Percentiles rank a stretch among this genome's conserved stretches.
These are phyloP conservation scores for Fibroporia radiculosa DNA, from an alignment of 768 basidiomycete genomes.

Conservation along the genomic window DNA sequence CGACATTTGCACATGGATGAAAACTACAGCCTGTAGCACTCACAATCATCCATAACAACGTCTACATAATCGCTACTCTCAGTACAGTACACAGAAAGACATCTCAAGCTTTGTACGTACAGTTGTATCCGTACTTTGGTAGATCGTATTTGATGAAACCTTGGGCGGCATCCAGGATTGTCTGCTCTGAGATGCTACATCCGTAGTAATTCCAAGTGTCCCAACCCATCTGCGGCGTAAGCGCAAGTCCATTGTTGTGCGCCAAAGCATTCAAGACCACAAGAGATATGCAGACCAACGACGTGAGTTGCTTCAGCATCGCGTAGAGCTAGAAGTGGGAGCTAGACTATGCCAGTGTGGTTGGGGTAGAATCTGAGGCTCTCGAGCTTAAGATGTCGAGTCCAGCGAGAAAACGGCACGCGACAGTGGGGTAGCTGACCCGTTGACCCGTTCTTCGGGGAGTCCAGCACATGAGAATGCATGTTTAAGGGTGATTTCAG, in stretches of 20 bases:
- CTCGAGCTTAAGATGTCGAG: too few species aligned
- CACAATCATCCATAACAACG: constrained; percentile 32
- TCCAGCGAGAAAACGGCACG: too few species aligned
- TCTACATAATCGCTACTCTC: constrained; percentile 15
- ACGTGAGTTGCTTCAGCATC: not conserved
- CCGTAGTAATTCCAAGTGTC: constrained; percentile 33
- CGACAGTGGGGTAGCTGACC: too few species aligned
- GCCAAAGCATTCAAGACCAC: constrained; percentile 9
- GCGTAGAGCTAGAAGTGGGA: too few species aligned
- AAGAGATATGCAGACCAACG: constrained; percentile 4
- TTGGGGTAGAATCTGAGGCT: too few species aligned
- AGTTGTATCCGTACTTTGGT: constrained; percentile 29
- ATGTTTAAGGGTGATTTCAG: too few species aligned
- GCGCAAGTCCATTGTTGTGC: constrained; percentile 24
- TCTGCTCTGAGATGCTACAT: constrained; percentile 29
- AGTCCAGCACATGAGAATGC: too few species aligned
- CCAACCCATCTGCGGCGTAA: constrained; percentile 31
- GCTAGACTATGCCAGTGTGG: too few species aligned
- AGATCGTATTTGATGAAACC: constrained; percentile 26
- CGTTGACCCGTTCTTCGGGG: too few species aligned
- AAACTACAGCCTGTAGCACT: constrained; percentile 9
- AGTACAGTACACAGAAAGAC: not conserved
- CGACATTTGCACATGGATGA: not conserved
- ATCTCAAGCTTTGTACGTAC: constrained; percentile 15
- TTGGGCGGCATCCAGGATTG: constrained; percentile 27